Evolutionary conservation across 2,329 filamentous ascomycete species (phyloP), one percentile per base, ranked within the genome.

Genomic region (Calonectria hawksworthii): DNA sequence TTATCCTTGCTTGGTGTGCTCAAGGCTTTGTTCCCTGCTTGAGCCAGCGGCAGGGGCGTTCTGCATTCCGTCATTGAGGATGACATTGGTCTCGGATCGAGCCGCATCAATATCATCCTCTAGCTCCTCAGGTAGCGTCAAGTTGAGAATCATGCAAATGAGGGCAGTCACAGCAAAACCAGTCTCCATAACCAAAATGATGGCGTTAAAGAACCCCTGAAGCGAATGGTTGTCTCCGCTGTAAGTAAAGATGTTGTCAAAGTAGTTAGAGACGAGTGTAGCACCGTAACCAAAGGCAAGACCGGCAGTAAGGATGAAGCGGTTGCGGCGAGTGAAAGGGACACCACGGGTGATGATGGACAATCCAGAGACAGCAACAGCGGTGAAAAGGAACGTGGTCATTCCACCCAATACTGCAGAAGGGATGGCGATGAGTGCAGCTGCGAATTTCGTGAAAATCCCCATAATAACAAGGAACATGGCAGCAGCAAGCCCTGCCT

Each of bases 401-500:
- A 94, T 94, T 63, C 92, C 93, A 47, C 92, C 93, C 3, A 94
- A 88, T 1, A 94, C 92, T 0, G 91, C 82, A 2, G 88, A 85
- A 0, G 95, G 95, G 76, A 97, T 96, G 6, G 94, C 90, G 6
- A 95, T 94, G 5, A 97, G 91, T 0, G 94, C 90, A 1, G 95
- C 95, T 0, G 94, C 94, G 79, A 96, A 96, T 84, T 97, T 97
- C 78, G 94, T 92, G 79, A 96, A 95, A 75, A 97, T 87, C 21
- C 95, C 95, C 92, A 96, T 95, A 78, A 97, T 84, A 75, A 97
- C 85, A 14, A 97, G 89, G 87, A 96, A 96, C 80, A 94, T 88
- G 83, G 90, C 95, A 82, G 93, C 94, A 64, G 93, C 94, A 83
- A 95, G 96, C 6, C 95, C 95, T 7, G 94, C 95, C 61, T 92